Evolutionary conservation across 2,329 filamentous ascomycete species (phyloP), one percentile per base, ranked within the genome.

Genomic region (Penicillium sp.): DNA sequence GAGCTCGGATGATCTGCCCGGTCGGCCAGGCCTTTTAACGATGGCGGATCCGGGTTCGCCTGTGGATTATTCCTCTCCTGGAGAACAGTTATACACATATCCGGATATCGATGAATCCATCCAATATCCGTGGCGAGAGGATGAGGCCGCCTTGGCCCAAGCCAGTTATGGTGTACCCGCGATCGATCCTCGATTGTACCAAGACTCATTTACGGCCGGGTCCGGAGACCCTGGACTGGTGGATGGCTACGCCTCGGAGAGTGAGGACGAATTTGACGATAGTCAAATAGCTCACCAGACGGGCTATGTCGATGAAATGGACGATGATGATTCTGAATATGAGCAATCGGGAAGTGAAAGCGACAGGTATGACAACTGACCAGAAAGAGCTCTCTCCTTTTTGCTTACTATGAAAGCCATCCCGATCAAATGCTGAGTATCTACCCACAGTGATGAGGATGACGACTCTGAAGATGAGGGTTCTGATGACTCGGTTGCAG

Each of bases 101-200:
- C 65, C 66, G 8, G 65, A 66, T 43, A 62, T 66, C 48, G 61
- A 66, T 49, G 65, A 66, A 46, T 52, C 51, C 4, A 34, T 62
- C 11, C 62, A 63, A n/a, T 67, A 67, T 29, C 58, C 63, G 38
- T 68, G 63, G 66, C 63, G 64, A 45, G 57, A 52, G 5, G 45
- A 25, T 13, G 58, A 59, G 45, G 48, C 55, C 33, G 36, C 50
- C 8, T 39, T 41, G 9, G 25, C 48, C 8, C 47, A 49, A 11
- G 34, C 49, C 9, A 47, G 48, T 12, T 52, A 61, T 3, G 27
- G 57, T 41, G 45, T 59, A 9, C 59, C 63, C 1, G 60, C 63
- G 43, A 54, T 68, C 46, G 66, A 68, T 36, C 66, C 66, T 29
- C 61, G 64, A 39, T 55, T 68, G 40, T 68, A 66, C 48, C 57